Conservation (phyloP, 495 filamentous ascomycete species). For the Aspergillus funiculosus region DNA sequence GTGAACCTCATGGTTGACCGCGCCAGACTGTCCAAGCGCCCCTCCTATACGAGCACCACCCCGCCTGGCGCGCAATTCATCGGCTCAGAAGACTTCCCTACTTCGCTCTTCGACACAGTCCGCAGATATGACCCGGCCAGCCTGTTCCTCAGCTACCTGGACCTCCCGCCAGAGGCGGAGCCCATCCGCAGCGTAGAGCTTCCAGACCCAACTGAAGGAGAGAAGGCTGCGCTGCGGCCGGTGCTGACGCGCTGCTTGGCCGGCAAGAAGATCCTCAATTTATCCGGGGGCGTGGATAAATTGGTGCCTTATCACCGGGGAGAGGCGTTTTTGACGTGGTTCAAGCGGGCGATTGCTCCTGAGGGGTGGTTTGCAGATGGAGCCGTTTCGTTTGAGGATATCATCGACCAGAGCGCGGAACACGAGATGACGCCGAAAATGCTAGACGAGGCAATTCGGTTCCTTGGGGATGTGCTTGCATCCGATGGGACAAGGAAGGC, state of each 20-base stretch:
- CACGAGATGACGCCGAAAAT: conserved; percentile 72
- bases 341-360: conserved; percentile 54
- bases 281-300: conserved; percentile 73
- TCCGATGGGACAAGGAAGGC: conserved; percentile 21
- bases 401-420: conserved; percentile 63
- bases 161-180: conserved; percentile 23
- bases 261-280: conserved; percentile 70
- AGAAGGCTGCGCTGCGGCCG: conserved; percentile 37
- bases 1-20: conserved; percentile 71
- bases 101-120: conserved; percentile 55
- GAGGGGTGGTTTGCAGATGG: conserved; percentile 55
- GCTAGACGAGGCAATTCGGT: conserved; percentile 62
- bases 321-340: conserved; percentile 62
- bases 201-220: conserved; percentile 41
- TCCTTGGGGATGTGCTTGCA: conserved; percentile 50
- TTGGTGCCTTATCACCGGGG: conserved; percentile 72
- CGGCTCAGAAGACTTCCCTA: conserved; percentile 70
- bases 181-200: conserved; percentile 33
- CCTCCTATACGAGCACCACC: conserved; percentile 49
- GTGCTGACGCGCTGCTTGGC: conserved; percentile 46
- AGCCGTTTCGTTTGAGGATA: conserved; percentile 60
- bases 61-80: conserved; percentile 60
- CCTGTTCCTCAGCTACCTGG: conserved; percentile 53
- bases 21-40: conserved; percentile 63
- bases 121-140: conserved; percentile 63